Evolutionary conservation across 169 alveolate species (phyloP).

Genomic region (Babesia sp.): DNA sequence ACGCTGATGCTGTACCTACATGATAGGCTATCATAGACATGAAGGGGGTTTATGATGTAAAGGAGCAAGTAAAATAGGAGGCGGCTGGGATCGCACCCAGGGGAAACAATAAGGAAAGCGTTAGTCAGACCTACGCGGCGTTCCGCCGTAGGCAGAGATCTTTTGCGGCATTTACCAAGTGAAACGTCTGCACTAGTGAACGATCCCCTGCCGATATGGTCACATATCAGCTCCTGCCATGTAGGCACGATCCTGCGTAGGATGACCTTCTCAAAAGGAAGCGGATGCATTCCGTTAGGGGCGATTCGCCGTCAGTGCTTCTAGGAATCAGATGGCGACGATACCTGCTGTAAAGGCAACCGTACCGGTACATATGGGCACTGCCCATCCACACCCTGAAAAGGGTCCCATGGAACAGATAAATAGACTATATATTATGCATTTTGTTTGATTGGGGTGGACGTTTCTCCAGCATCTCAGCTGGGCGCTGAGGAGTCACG

Average conservation of each 20-base stretch:
- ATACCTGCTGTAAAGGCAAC: background rate
- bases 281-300: constrained; percentile 48
- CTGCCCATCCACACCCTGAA: background rate
- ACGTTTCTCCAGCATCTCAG: too few relatives aligned
- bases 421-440: too few relatives aligned
- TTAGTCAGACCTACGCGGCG: constrained; percentile 31
- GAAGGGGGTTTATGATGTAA: constrained; percentile 58
- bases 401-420: too few relatives aligned
- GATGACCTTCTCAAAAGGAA: constrained; percentile 62
- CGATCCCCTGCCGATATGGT: constrained; percentile 19
- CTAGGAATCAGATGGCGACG: background rate
- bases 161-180: background rate
- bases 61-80: constrained; percentile 59
- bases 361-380: background rate
- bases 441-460: too few relatives aligned
- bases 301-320: background rate
- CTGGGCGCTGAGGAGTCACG: too few relatives aligned
- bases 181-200: constrained; percentile 2
- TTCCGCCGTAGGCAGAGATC: background rate
- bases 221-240: constrained; percentile 58
- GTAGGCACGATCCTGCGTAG: constrained; percentile 59
- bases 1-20: background rate
- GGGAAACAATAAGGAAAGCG: constrained; percentile 51
- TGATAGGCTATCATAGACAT: constrained; percentile 50
- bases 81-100: constrained; percentile 50